These are phyloP conservation scores for Lepidium sativum DNA, from an alignment of 345 rosid species.

Conservation along the genomic window DNA sequence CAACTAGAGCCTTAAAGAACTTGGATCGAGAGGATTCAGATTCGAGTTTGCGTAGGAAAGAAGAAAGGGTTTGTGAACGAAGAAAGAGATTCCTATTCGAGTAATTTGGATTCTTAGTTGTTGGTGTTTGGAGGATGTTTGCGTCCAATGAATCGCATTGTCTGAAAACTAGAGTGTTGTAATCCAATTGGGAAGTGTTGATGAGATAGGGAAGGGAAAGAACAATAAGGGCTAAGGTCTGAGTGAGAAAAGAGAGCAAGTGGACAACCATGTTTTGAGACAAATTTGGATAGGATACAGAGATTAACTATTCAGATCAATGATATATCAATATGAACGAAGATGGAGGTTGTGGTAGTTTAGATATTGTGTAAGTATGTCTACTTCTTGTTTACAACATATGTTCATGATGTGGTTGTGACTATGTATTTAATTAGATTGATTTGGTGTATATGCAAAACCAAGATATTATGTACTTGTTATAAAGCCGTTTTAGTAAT, in stretches of 20 bases:
- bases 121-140: slow-evolving; percentile 5
- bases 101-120: not conserved
- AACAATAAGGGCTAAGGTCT: slow-evolving; percentile 8
- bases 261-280: slow-evolving; percentile 11
- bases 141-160: slow-evolving; percentile 31
- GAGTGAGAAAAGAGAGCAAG: slow-evolving; percentile 13
- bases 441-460: no score
- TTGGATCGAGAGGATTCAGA: slow-evolving; percentile 39
- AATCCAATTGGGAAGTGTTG: slow-evolving; percentile 26
- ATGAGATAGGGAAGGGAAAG: slow-evolving; percentile 11
- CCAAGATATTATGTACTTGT: no score
- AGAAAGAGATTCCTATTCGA: slow-evolving; percentile 5
- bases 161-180: slow-evolving; percentile 42
- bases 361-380: slow-evolving; percentile 4
- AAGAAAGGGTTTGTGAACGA: slow-evolving; percentile 33
- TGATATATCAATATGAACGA: not conserved
- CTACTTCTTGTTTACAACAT: not conserved
- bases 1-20: slow-evolving; percentile 48
- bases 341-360: slow-evolving; percentile 17
- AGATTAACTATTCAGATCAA: not conserved
- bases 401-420: slow-evolving; percentile 1
- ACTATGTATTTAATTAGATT: not conserved
- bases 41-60: slow-evolving; percentile 37
- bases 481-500: no score
- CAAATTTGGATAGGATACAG: not conserved